phyloP scores from a whole-genome alignment of 2,329 filamentous ascomycete species.

The Huntiella bhutanensis region DNA sequence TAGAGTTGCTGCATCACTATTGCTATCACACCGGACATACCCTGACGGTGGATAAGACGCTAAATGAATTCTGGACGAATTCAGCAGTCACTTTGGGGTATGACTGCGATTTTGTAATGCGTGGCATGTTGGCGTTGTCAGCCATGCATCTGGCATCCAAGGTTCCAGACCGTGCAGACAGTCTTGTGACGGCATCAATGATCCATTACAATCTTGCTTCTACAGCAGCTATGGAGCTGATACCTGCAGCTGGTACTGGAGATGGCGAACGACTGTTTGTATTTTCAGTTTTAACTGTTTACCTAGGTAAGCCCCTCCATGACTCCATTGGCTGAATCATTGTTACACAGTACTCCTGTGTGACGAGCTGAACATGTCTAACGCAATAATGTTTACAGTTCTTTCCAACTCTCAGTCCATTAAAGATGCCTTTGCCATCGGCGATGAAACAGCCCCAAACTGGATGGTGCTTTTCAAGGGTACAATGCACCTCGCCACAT shows the following conservation, averaged over 20 bases:
- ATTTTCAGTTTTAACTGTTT: constrained; percentile 19
- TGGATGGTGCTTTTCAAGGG: constrained; percentile 8
- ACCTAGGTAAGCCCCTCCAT: constrained; percentile 14
- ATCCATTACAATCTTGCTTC: constrained; percentile 17
- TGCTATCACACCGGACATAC: constrained; percentile 28
- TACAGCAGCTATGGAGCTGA: constrained; percentile 15
- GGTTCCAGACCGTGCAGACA: constrained; percentile 12
- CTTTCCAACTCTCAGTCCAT: constrained; percentile 17
- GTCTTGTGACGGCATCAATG: constrained; percentile 11
- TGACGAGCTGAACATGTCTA: neutral
- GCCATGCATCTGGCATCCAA: constrained; percentile 26
- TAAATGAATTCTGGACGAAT: constrained; percentile 27
- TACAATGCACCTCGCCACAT: constrained; percentile 7
- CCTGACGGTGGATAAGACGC: constrained; percentile 21
- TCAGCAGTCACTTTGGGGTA: constrained; percentile 29
- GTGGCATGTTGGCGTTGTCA: constrained; percentile 28
- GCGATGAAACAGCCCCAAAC: constrained; percentile 4
- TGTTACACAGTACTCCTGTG: neutral
- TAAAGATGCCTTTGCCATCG: constrained; percentile 14
- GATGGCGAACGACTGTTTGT: constrained; percentile 15
- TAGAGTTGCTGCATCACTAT: constrained; percentile 35
- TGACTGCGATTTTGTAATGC: constrained; percentile 27
- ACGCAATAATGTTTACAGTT: neutral
- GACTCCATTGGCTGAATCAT: neutral
- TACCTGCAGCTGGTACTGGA: constrained; percentile 13